Percentiles rank a stretch among this genome's conserved stretches.
phyloP scores from a whole-genome alignment of 2,329 filamentous ascomycete genomes.

The Paecilomyces formosus region DNA sequence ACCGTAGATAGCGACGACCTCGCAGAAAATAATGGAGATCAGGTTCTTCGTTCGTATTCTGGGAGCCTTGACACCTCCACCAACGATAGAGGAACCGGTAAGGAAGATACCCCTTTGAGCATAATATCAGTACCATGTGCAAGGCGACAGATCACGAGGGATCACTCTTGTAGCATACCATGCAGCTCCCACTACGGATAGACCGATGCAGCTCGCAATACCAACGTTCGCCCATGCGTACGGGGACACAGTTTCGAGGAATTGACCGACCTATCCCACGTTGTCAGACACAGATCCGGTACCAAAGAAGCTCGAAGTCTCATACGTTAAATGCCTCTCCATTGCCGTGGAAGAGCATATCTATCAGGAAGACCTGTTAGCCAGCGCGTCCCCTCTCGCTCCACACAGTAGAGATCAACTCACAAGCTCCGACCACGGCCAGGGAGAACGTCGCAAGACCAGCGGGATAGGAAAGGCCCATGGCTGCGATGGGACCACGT shows the following conservation, averaged over 20 bases:
- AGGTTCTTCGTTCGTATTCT: constrained; percentile 99
- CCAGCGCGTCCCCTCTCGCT: neutral
- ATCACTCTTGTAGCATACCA: constrained; percentile 57
- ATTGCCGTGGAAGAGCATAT: constrained; percentile 97
- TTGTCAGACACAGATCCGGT: constrained; percentile 10
- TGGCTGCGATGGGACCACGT: constrained; percentile 31
- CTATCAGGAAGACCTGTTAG: constrained; percentile 42
- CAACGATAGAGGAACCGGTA: constrained; percentile 93
- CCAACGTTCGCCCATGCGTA: constrained; percentile 89
- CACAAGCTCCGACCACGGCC: constrained; percentile 71
- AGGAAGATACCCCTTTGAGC: constrained; percentile 88
- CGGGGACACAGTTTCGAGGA: constrained; percentile 88
- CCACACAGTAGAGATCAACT: constrained; percentile 23
- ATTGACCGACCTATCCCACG: constrained; percentile 66
- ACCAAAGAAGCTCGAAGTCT: constrained; percentile 8
- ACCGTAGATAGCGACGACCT: constrained; percentile 99
- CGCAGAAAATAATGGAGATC: constrained; percentile 99
- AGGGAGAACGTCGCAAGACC: constrained; percentile 63
- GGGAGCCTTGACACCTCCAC: constrained; percentile 91
- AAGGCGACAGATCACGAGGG: neutral
- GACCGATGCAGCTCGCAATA: constrained; percentile 87
- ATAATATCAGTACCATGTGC: neutral
- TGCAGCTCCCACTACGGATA: constrained; percentile 94
- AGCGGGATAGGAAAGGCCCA: constrained; percentile 67
- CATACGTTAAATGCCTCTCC: constrained; percentile 92